Evolutionary conservation across 805 yeast genomes (phyloP).

Genomic region (Maudiozyma saulgeensis): DNA sequence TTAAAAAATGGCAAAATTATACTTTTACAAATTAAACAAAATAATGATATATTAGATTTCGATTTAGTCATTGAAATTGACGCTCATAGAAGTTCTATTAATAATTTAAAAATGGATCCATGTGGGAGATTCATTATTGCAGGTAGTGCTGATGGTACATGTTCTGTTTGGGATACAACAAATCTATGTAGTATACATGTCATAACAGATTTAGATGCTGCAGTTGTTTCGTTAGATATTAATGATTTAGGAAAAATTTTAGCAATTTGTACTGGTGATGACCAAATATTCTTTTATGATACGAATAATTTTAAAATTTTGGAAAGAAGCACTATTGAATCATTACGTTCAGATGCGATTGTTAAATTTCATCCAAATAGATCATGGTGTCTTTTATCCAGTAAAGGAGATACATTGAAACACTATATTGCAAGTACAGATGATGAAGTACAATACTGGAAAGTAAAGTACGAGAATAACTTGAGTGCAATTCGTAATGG

Average conservation of each 20-base stretch:
- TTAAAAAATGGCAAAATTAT: constrained; percentile 38
- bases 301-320: constrained; percentile 7
- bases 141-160: constrained; percentile 35
- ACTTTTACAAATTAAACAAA: constrained; percentile 10
- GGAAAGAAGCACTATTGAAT: neutral
- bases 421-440: neutral
- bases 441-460: constrained; percentile 14
- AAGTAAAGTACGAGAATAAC: constrained; percentile 3
- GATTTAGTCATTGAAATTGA: constrained; percentile 13
- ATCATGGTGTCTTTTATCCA: constrained; percentile 15
- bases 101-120: constrained; percentile 42
- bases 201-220: constrained; percentile 12
- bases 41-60: constrained; percentile 2
- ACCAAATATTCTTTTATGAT: constrained; percentile 13
- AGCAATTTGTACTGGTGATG: constrained; percentile 14
- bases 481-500: neutral
- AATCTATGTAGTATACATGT: constrained; percentile 11
- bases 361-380: constrained; percentile 21
- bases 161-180: constrained; percentile 17
- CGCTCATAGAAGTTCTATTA: constrained; percentile 45
- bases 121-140: constrained; percentile 40
- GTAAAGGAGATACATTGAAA: constrained; percentile 14
- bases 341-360: constrained; percentile 8
- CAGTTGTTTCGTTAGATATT: constrained; percentile 16
- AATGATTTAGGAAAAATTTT: constrained; percentile 18